Base-by-base conservation (phyloP, 192 early-diverging fungal genomes). In the Umbelopsis isabellina region DNA sequence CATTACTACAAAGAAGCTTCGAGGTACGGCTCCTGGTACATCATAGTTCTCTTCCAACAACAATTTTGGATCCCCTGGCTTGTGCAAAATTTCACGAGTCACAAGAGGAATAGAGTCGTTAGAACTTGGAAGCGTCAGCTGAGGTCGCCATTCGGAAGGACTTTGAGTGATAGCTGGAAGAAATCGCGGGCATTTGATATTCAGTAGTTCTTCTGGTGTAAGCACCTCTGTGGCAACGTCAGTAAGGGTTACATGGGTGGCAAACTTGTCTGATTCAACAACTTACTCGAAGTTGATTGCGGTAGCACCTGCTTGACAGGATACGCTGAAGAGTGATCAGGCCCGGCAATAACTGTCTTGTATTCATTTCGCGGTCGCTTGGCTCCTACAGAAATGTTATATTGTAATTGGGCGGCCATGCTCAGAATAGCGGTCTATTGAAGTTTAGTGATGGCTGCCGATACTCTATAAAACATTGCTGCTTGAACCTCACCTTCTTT, bases 1-100 rank as follows among this genome's bases (percentile, higher is more conserved):
- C 80, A 92, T 78, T 12, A 87, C 75, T 7, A 83, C 82, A 75
- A 89, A 92, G 66, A 83, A 90, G 33, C 81, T 81, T 35, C 86
- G 76, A 15, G 83, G 84, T 16, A 82, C 72, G 25, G 78, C 76
- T 1, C 82, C 82, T 35, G 66, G 72, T 12, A 87, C 71, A 46
- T 79, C 74, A 47, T 84, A 86, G 11, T 68, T 55, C 21, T 71
- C 73, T 65, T 82, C 84, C 10, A 87, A 33, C 37, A 78, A 69
- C 30, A 87, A 67, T 22, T 67, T 65, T 22, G 82, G 84, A 23
- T 78, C 74, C 22, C 77, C 79, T 3, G 58, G 68, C 20, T 75
- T 77, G 9, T 71, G 53, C 52, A 76, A 68, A 21, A 85, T 73
- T 21, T 87, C 85, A 21, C 78, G 75, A 22, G 76, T 83, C 15